These are phyloP conservation scores for Phlegmacium glaucopus DNA, from an alignment of 768 basidiomycete genomes.

Conservation along the genomic window DNA sequence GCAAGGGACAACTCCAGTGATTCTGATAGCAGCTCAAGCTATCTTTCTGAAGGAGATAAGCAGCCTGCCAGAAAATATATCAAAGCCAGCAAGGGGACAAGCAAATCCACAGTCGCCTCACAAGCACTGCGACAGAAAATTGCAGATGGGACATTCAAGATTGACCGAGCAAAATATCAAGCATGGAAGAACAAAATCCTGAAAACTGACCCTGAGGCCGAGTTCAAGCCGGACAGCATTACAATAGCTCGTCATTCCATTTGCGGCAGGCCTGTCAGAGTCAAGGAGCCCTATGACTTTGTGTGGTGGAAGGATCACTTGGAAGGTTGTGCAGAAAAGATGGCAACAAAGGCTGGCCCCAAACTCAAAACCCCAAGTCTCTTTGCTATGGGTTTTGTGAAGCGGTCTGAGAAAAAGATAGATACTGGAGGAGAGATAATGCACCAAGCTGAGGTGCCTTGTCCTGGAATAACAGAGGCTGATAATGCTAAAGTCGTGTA, in stretches of 20 bases:
- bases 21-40: neutral
- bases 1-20: neutral
- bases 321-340: neutral
- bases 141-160: conserved; percentile 5
- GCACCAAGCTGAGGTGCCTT: neutral
- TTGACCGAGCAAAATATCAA: neutral
- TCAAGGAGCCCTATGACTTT: conserved; percentile 10
- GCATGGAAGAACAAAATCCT: conserved; percentile 8
- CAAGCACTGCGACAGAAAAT: neutral
- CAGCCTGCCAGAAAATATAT: neutral
- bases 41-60: neutral
- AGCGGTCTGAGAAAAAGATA: neutral
- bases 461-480: conserved; percentile 6
- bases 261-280: conserved; percentile 4
- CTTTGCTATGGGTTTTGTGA: neutral
- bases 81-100: conserved; percentile 9
- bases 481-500: conserved; percentile 1
- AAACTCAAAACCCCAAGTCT: neutral
- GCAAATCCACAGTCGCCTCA: conserved; percentile 10
- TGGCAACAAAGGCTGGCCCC: neutral
- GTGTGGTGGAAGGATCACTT: conserved; percentile 8
- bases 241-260: conserved; percentile 1
- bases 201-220: conserved; percentile 2
- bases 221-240: conserved; percentile 1
- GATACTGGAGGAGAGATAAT: neutral